Evolutionary conservation across 306 rosid species (phyloP).

Genomic region (Malus domestica): ASM211411v1 NC_041799.1:35272001-35272500

Average conservation of each 20-base stretch:
- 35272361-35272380: conserved; percentile 36
- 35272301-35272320: conserved; percentile 54
- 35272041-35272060: conserved; percentile 66
- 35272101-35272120: conserved; percentile 28
- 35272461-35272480: background rate
- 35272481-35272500: background rate
- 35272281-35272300: conserved; percentile 54
- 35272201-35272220: background rate
- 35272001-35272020: conserved; percentile 56
- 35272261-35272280: conserved; percentile 42
- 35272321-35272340: conserved; percentile 53
- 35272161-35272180: background rate
- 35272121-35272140: conserved; percentile 22
- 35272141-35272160: too few species aligned
- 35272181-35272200: too few species aligned
- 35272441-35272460: background rate
- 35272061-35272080: conserved; percentile 62
- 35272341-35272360: conserved; percentile 41
- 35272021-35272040: conserved; percentile 71
- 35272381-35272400: conserved; percentile 81
- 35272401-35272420: conserved; percentile 30
- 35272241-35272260: conserved; percentile 29
- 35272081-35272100: conserved; percentile 64
- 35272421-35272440: background rate
- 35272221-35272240: background rate